These are phyloP conservation scores for Rhynchospora breviuscula DNA, from an alignment of 176 grass and related monocot species.

Conservation along the genomic window DNA sequence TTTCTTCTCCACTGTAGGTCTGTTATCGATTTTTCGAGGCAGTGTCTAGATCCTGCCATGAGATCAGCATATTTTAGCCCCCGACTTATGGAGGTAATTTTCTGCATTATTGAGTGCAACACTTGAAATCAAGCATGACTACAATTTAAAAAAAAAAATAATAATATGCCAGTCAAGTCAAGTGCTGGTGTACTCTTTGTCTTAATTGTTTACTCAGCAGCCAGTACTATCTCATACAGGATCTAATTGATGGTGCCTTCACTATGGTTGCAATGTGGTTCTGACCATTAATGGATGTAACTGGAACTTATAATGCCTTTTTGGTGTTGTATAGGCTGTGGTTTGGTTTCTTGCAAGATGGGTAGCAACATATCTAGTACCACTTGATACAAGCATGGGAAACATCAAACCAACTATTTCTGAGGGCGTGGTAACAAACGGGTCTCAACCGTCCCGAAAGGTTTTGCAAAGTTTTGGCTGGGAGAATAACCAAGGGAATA, in stretches of 20 bases:
- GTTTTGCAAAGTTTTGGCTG: slow-evolving; percentile 80
- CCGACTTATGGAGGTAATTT: slow-evolving; percentile 83
- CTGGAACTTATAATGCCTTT: slow-evolving; percentile 27
- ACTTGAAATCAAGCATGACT: background rate
- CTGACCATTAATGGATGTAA: background rate
- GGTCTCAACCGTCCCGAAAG: slow-evolving; percentile 59
- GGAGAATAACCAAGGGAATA: slow-evolving; percentile 82
- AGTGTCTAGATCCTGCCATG: slow-evolving; percentile 77
- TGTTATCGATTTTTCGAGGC: slow-evolving; percentile 81
- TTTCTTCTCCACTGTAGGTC: slow-evolving; percentile 51
- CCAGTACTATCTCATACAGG: background rate
- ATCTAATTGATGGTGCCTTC: background rate
- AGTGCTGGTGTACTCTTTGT: background rate
- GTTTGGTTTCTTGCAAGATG: slow-evolving; percentile 96
- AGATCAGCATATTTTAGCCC: slow-evolving; percentile 89
- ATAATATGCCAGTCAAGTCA: background rate
- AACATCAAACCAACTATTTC: slow-evolving; percentile 43
- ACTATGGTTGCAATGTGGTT: background rate
- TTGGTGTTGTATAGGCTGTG: slow-evolving; percentile 57
- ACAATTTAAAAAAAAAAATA: background rate
- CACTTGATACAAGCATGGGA: slow-evolving; percentile 56
- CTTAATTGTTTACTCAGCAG: background rate
- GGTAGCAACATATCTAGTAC: slow-evolving; percentile 93
- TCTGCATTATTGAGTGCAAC: slow-evolving; percentile 12
- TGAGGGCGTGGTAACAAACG: slow-evolving; percentile 34